Conservation (phyloP, 2,329 filamentous ascomycete genomes). For the Colletotrichum somersetense region DNA sequence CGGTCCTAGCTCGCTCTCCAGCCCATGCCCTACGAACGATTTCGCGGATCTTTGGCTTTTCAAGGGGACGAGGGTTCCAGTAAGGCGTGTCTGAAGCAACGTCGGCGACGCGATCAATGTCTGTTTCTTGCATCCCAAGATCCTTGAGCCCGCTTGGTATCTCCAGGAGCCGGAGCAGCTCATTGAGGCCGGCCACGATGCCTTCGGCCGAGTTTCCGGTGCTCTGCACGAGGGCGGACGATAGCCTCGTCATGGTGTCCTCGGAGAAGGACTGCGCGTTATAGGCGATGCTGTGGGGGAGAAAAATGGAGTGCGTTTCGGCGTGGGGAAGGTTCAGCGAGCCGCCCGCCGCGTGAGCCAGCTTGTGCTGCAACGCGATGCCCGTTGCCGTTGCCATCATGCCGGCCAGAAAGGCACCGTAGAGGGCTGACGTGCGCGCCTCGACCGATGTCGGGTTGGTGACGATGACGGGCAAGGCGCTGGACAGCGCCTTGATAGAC, state of each 20-base stretch:
- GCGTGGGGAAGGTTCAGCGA: conserved; percentile 38
- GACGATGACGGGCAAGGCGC: conserved; percentile 65
- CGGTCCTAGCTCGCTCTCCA: conserved; percentile 65
- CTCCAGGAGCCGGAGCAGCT: conserved; percentile 49
- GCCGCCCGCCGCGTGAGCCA: conserved; percentile 37
- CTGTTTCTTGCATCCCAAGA: conserved; percentile 69
- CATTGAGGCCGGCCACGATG: conserved; percentile 37
- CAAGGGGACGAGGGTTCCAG: conserved; percentile 67
- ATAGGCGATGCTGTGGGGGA: conserved; percentile 39
- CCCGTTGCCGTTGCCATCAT: conserved; percentile 30
- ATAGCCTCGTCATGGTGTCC: conserved; percentile 13
- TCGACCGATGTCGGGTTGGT: conserved; percentile 56
- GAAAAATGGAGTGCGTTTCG: conserved; percentile 39
- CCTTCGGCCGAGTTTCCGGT: conserved; percentile 22
- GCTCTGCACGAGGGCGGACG: conserved; percentile 30
- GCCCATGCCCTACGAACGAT: conserved; percentile 69
- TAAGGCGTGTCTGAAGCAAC: conserved; percentile 69
- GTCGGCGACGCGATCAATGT: conserved; percentile 68
- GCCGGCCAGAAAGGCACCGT: conserved; percentile 39
- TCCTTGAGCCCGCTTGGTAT: conserved; percentile 65
- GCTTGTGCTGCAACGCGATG: conserved; percentile 41
- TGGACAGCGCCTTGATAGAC: conserved; percentile 38
- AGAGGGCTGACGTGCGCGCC: conserved; percentile 54
- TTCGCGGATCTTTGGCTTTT: conserved; percentile 64
- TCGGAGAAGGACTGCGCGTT: conserved; percentile 25